Base-by-base conservation (phyloP, 2,329 filamentous ascomycete species). In the Phaeosphaeria sp. region DNA sequence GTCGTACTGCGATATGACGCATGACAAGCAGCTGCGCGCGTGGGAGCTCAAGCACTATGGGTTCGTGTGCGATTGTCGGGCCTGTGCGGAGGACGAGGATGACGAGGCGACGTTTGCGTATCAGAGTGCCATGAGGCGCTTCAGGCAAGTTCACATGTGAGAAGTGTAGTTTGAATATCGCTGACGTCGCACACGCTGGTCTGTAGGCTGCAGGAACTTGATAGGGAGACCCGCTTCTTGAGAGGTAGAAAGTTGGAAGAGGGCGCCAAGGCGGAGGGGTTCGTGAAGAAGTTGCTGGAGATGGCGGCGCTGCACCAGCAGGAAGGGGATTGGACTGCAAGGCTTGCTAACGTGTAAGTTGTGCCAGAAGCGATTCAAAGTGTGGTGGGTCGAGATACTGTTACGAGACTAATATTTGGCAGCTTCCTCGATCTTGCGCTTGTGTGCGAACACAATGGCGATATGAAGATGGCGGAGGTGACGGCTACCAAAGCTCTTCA, bases 1-100 rank as follows among this genome's bases (percentile, higher is more conserved):
- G 1, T 73, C 71, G 0, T 80, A 80, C 63, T 72, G 74, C 56
- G 74, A 78, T 50, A 70, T 74, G 61, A 69, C 68, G 5, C 65
- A 73, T 18, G 65, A 72, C 23, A 72, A 71, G 55, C 56, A 60
- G 6, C 55, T 69, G 9, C 67, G 78, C 0, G 55, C 63, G 7
- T 72, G 66, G 54, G 67, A 77, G 46, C 64, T 78, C 41, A 69
- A 70, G 55, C 73, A 78, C 53, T 78, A 77, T 39, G 74, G 73
- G 30, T 76, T 78, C 54, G 53, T 56, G 17, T 78, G 75, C 54
- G 72, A 68, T n/a, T 81, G 79, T 36, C 54, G 46, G 5, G 77
- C 75, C 2, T 81, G 79, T 30, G 33, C 43, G 44, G 47, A 50
- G 30, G 70, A 72, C 17, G 70, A 70, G 3, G 60, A 62, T 6